Base-by-base conservation (phyloP, 179 eudicot species). In the Actinidia arguta region DNA sequence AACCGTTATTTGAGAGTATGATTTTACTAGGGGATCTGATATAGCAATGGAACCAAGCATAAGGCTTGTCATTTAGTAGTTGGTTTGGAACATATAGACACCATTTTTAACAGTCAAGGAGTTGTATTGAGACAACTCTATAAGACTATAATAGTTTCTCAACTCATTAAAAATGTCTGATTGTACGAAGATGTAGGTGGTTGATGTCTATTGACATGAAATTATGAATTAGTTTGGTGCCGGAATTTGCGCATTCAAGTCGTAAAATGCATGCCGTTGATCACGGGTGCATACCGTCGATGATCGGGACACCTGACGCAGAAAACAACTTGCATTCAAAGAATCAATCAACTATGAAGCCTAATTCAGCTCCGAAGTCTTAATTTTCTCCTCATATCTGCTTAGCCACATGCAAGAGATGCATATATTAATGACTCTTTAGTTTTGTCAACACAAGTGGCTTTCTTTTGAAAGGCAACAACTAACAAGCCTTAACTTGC, bases 161-260 rank as follows among this genome's bases (percentile, higher is more conserved):
- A 27, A 78, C 63, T 47, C 54, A 46, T 44, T 62, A 12, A 62
- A 62, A 62, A 6, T 22, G 18, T 44, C n/a, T 42, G n/a, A 70
- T 3, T 59, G 54, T 44, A 22, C 10, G 8, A 16, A 14, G 22
- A 13, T 6, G 70, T 39, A 64, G 62, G 44, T 48, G 13, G 72
- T 17, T 66, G 59, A 46, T 11, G 56, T 50, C 39, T 3, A 47
- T 36, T 78, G 25, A 63, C 14, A 14, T 42, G 36, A 22, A 61
- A 46, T 62, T 78, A 24, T 62, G 70, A 47, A 11, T 36, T 44
- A 58, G 66, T 24, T 47, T 46, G 69, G 80, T 14, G 68, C 71
- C 48, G 12, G 59, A 47, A 78, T 63, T 18, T 47, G 14, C n/a
- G n/a, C 39, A 4, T 48, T 78, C 16, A 63, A 18, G 42, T 25